Evolutionary conservation across 2,329 filamentous ascomycete genomes (phyloP).

Genomic region (Uncinocarpus reesii): DNA sequence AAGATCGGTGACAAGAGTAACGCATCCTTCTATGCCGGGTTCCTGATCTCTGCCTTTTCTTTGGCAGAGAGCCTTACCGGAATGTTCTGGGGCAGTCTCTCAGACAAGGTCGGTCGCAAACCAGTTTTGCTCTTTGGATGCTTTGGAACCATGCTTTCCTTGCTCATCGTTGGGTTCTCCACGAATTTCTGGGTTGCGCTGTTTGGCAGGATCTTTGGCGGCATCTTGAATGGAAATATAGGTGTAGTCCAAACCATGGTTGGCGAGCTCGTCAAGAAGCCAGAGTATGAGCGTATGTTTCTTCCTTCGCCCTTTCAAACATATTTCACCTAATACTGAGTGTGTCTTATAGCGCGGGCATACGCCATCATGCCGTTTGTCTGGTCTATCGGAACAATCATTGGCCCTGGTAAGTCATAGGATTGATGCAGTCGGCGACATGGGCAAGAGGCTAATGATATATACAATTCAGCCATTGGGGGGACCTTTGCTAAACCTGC

Average conservation of each 20-base stretch:
- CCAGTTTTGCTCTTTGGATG: conserved; percentile 68
- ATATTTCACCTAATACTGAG: neutral
- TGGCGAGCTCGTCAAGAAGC: conserved; percentile 82
- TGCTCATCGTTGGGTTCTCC: conserved; percentile 75
- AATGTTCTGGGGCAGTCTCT: conserved; percentile 64
- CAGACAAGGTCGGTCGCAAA: conserved; percentile 73
- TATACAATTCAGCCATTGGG: conserved; percentile 52
- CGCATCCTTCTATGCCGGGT: conserved; percentile 78
- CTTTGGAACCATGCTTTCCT: conserved; percentile 68
- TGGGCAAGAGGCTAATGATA: neutral
- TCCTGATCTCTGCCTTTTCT: conserved; percentile 78
- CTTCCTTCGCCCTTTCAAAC: neutral
- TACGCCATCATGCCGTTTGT: conserved; percentile 90
- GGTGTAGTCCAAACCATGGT: conserved; percentile 91
- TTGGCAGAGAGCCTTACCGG: conserved; percentile 67
- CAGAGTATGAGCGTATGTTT: conserved; percentile 59
- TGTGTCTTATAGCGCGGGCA: conserved; percentile 46
- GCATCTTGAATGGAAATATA: conserved; percentile 78
- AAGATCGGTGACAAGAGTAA: conserved; percentile 59
- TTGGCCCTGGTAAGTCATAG: conserved; percentile 54
- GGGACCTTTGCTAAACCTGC: conserved; percentile 75
- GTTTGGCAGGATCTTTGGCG: conserved; percentile 63
- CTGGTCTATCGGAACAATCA: conserved; percentile 78
- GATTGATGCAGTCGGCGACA: neutral
- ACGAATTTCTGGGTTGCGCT: conserved; percentile 71